Evolutionary conservation across 2,329 filamentous ascomycete species (phyloP), one percentile per base, ranked within the genome.

Genomic region (Aciculosporium take): DNA sequence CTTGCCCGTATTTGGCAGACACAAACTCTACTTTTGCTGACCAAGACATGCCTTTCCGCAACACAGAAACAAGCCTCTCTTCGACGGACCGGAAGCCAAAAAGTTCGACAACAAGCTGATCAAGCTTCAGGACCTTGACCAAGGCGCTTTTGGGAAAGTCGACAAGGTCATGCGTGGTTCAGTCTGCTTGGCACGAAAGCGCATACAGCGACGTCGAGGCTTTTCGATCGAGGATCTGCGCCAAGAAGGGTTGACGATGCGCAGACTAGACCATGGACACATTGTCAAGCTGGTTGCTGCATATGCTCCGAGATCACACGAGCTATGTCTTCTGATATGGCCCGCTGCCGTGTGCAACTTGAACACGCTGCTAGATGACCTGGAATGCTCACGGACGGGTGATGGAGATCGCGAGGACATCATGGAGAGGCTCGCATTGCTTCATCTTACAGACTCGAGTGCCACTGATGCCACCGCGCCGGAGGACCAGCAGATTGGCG

Each of bases 261-360:
- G 66, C 44, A 61, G 61, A 44, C 56, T 71, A 7, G 60, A 62
- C 31, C 67, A 71, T 46, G 60, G 62, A 35, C 67, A 70, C 49
- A 64, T 71, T 36, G 60, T 70, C 42, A 65, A 61, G 49, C 51
- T 70, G 18, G 60, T 69, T 15, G 67, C 66, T 2, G 65, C 67
- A 1, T 71, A 71, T 47, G 63, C 62, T 31, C 55, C 58, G 5
- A 58, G 57, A 20, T 53, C 51, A 8, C 57, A 60, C 43, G 56
- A 66, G 42, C 49, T 71, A 4, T 69, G 63, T 42, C 52, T 71
- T 9, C 56, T 70, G 31, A 58, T 68, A 24, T 69, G 66, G 60
- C 67, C 67, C 9, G 66, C 62, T 21, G 67, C 66, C 17, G 56
- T 65, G 6, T 69, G 66, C 53, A 67, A 65, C 45, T 50, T 71